A percentile compares a stretch with the other conserved stretches of the same genome.
phyloP scores from a whole-genome alignment of 306 rosid genomes.

The Vigna hirtella region DNA sequence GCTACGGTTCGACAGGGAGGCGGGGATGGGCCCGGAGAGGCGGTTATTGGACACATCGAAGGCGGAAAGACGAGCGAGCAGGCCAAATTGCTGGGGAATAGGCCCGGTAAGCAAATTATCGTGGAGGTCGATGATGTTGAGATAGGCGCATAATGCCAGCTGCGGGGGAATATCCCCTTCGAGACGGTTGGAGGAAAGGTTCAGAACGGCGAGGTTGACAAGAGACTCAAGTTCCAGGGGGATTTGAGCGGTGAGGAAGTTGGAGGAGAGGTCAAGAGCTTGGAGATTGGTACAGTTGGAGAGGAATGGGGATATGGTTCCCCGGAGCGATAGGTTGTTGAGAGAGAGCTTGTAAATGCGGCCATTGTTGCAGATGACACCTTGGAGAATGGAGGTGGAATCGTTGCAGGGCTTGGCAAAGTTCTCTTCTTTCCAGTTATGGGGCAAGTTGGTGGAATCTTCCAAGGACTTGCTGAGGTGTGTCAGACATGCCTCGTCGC shows the following conservation, averaged over 20 bases:
- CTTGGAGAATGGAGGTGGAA: constrained; percentile 75
- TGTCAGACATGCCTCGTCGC: constrained; percentile 78
- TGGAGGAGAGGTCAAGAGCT: constrained; percentile 90
- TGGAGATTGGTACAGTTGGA: constrained; percentile 95
- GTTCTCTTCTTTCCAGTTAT: constrained; percentile 74
- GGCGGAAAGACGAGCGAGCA: constrained; percentile 74
- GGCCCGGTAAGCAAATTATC: constrained; percentile 71
- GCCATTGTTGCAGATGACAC: constrained; percentile 92
- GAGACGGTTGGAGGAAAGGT: constrained; percentile 76
- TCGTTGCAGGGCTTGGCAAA: constrained; percentile 85
- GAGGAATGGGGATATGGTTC: constrained; percentile 82
- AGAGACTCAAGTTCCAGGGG: constrained; percentile 81
- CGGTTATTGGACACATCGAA: constrained; percentile 86
- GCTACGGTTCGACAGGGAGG: constrained; percentile 68
- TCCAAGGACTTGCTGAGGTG: constrained; percentile 68
- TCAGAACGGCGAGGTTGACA: constrained; percentile 87
- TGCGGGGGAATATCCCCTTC: constrained; percentile 78
- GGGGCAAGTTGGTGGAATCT: constrained; percentile 65
- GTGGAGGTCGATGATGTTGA: constrained; percentile 92
- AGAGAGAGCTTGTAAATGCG: constrained; percentile 94
- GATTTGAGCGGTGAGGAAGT: constrained; percentile 72
- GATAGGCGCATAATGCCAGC: constrained; percentile 91
- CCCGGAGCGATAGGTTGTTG: constrained; percentile 65
- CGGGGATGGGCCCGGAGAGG: constrained; percentile 83
- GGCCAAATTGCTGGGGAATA: constrained; percentile 92